Evolutionary conservation across 768 basidiomycete genomes (phyloP).

Genomic region (Trametes meyenii): DNA sequence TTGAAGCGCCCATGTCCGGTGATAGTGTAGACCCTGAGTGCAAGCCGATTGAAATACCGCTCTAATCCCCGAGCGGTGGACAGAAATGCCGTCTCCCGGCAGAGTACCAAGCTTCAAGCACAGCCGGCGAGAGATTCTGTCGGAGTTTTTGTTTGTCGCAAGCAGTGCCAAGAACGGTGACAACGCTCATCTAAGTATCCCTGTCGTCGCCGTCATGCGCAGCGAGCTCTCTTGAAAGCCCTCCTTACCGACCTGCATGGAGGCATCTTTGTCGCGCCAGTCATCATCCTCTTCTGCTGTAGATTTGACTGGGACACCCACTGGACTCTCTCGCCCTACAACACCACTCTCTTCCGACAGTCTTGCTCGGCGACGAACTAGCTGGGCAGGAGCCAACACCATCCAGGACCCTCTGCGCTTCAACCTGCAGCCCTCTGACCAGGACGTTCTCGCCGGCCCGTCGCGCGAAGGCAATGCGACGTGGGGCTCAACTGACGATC

Average conservation of each 20-base stretch:
- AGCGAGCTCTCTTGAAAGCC: constrained; percentile 13
- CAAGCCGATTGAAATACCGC: too few species aligned
- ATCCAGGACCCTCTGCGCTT: constrained; percentile 53
- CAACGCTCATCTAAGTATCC: constrained; percentile 9
- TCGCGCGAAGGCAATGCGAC: constrained; percentile 28
- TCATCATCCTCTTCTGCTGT: constrained; percentile 61
- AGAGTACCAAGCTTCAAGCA: background rate
- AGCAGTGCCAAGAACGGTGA: constrained; percentile 2
- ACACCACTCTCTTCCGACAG: constrained; percentile 51
- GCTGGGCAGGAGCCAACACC: constrained; percentile 55
- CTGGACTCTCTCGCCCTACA: constrained; percentile 51
- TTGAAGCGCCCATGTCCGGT: too few species aligned
- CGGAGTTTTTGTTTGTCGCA: constrained; percentile 3
- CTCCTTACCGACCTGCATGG: constrained; percentile 21
- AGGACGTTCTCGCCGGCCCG: constrained; percentile 27
- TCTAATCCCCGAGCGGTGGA: too few species aligned
- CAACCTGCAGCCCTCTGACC: constrained; percentile 35
- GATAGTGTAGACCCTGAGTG: too few species aligned
- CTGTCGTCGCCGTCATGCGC: constrained; percentile 24
- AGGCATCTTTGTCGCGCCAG: constrained; percentile 16
- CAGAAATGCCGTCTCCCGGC: background rate
- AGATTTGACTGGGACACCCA: constrained; percentile 51
- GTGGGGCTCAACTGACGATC: constrained; percentile 44
- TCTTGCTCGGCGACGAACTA: constrained; percentile 55
- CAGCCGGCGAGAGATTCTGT: background rate